Evolutionary conservation across 2,329 filamentous ascomycete genomes (phyloP).

Genomic region (Blastomyces silverae): DNA sequence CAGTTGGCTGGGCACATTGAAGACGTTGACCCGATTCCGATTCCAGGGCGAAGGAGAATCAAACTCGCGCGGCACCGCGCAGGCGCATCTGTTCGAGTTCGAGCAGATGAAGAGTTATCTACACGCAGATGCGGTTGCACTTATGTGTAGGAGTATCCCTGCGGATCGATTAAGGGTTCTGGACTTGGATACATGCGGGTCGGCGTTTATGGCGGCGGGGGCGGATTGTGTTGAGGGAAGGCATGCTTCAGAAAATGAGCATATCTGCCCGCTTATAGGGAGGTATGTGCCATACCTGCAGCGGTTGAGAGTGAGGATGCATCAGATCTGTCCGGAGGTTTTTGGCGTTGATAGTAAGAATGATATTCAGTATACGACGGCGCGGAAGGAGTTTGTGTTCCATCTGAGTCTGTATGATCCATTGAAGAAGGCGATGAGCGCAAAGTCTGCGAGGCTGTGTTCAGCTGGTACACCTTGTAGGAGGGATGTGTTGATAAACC

Average conservation of each 20-base stretch:
- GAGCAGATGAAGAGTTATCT: conserved; percentile 2
- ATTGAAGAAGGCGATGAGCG: not conserved
- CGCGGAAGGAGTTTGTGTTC: conserved; percentile 11
- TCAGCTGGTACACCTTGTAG: not conserved
- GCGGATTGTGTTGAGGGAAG: not conserved
- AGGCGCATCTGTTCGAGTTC: conserved; percentile 8
- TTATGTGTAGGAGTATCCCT: conserved; percentile 13
- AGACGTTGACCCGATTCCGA: conserved; percentile 10
- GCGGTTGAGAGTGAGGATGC: conserved; percentile 13
- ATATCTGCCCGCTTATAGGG: conserved; percentile 12
- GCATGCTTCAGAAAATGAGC: not conserved
- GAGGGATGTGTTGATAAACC: conserved; percentile 11
- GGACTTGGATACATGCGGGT: conserved; percentile 14
- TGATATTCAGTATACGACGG: not conserved
- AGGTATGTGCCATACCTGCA: conserved; percentile 1
- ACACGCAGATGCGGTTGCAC: conserved; percentile 3
- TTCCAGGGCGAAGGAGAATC: conserved; percentile 8
- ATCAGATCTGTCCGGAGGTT: conserved; percentile 13
- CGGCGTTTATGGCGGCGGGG: not conserved
- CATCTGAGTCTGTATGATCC: conserved; percentile 12
- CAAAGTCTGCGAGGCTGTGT: conserved; percentile 5
- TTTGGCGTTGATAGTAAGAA: conserved; percentile 9
- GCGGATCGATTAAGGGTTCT: conserved; percentile 6
- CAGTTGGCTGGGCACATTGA: conserved; percentile 3
- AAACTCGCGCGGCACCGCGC: not conserved